Evolutionary conservation across 2,329 filamentous ascomycete species (phyloP), one percentile per base, ranked within the genome.

Genomic region (Incumbomyces lentus): DNA sequence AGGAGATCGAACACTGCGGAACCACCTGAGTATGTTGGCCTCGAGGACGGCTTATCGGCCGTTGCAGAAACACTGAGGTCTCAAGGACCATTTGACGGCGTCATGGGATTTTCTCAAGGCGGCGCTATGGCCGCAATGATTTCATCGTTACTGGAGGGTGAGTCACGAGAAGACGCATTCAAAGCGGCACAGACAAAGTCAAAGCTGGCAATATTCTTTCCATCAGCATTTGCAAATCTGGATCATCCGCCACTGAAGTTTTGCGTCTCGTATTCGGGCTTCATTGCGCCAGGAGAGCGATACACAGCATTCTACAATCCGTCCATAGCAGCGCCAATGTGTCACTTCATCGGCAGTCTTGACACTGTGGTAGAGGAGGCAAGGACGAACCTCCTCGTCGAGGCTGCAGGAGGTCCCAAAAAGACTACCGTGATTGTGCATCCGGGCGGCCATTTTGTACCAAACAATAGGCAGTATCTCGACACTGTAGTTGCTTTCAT

Each of bases 391-490:
- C 75, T 70, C 17, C 65, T 95, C 48, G 73, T 84, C 2, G 79
- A 87, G 18, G 72, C 74, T 39, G 86, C 81, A 62, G 73, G 62
- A 52, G 72, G 71, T 38, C 71, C 59, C 70, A 78, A 53, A 60
- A 56, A 75, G 55, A 65, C 61, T 37, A 69, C 72, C 55, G 71
- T 78, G 44, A 71, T 83, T 44, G 78, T 83, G 57, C 87, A 94
- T 64, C 89, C 90, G 1, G 90, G 90, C 6, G 89, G 89, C 0
- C 90, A 96, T 63, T 88, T 94, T 59, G 76, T 95, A 59, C 90
- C 90, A 0, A 80, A 87, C 49, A 79, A 82, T 55, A 86, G 84
- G 68, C 83, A 88, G 55, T 92, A 84, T 75, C 78, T 82, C 16
- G 81, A 82, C 70, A 82, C 82, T 29, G 66, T 93, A 53, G 80